Base-by-base conservation (phyloP, 257 asterid species). In the Nicotiana knightiana region DNA sequence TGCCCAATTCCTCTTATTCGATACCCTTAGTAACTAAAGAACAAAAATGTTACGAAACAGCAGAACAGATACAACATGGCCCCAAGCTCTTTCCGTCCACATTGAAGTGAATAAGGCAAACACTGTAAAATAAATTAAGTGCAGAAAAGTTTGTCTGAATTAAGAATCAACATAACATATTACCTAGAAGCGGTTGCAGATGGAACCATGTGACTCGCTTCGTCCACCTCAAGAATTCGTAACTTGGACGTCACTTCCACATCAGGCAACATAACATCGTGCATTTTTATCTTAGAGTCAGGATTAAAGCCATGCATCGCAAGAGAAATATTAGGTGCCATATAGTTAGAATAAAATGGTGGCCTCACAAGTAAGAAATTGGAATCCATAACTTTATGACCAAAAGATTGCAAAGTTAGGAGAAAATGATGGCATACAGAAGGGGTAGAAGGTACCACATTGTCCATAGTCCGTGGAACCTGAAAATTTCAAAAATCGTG, bases 121-220 rank as follows among this genome's bases (percentile, higher is more conserved):
- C 39, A 46, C 21, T 46, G 26, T 6, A 48, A 46, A 46, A 6
- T 24, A 73, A n/a, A 73, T 73, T 33, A 46, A 73, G 39, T n/a
- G n/a, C 37, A 46, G 12, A 46, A 43, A 70, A 6, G 59, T 39
- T 37, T 18, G 18, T 39, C 8, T 0, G 18, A n/a, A 67, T 68
- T n/a, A 43, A 59, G 35, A 71, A 46, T 46, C 46, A 71, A 21
- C 24, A 71, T 10, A 71, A 43, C 35, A 13, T 46, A 12, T 43
- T 70, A 84, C 83, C 81, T 80, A 48, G 43, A 62, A 17, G n/a
- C 54, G 81, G 81, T 63, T 10, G 83, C 59, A 80, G 83, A 80
- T 55, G 71, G 43, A 2, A 12, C 35, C 81, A 35, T 26, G 39
- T 18, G 62, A 53, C 66, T 63, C 46, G 15, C 37, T 10, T 30